These are phyloP conservation scores for Xylaria cubensis DNA, from an alignment of 495 filamentous ascomycete species.

Conservation along the genomic window DNA sequence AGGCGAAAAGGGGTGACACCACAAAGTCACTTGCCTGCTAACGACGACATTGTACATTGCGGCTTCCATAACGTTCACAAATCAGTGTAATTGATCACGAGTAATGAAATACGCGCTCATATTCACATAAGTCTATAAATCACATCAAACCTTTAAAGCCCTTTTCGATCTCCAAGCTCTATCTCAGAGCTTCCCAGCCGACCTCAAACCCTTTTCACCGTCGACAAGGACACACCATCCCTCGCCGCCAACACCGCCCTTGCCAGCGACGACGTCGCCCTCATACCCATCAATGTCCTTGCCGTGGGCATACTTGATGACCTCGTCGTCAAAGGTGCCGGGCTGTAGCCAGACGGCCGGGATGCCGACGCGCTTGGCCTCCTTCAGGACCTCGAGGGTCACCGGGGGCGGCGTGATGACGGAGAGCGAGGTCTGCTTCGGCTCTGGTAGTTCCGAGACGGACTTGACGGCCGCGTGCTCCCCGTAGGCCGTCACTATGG, in stretches of 20 bases:
- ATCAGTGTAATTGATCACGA: not conserved
- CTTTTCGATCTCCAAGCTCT: not conserved
- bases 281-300: conserved; percentile 59
- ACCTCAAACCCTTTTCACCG: conserved; percentile 73
- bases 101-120: not conserved
- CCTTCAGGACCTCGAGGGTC: conserved; percentile 71
- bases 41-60: too few relatives aligned
- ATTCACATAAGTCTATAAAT: not conserved
- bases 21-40: too few relatives aligned
- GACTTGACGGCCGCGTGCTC: conserved; percentile 69
- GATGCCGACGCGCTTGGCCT: conserved; percentile 81
- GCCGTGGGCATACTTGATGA: conserved; percentile 70
- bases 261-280: conserved; percentile 69
- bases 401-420: conserved; percentile 87
- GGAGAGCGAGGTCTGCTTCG: conserved; percentile 74
- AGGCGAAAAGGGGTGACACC: not conserved
- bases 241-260: conserved; percentile 70
- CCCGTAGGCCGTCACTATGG: conserved; percentile 59
- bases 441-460: conserved; percentile 66
- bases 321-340: conserved; percentile 79
- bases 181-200: conserved; percentile 56
- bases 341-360: conserved; percentile 91
- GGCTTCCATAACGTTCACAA: not conserved
- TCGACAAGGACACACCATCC: conserved; percentile 94
- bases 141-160: not conserved